These are phyloP conservation scores for Blastobotrys buckinghamii DNA, from an alignment of 1,139 yeast genomes.

Conservation along the genomic window DNA sequence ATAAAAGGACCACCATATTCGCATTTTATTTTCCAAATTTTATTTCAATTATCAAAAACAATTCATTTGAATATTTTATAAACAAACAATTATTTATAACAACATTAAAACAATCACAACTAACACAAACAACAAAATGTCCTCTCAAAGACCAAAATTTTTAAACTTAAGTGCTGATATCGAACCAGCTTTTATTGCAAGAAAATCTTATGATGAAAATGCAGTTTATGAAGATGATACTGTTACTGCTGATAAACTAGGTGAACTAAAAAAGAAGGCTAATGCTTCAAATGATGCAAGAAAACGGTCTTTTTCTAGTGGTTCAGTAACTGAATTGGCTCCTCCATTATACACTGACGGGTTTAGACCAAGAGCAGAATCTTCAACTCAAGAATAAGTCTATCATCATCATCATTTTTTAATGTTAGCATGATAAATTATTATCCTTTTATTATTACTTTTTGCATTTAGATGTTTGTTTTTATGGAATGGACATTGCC, in stretches of 20 bases:
- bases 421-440: no score
- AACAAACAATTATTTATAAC: not conserved
- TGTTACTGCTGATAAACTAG: slow-evolving; percentile 4
- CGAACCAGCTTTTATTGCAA: slow-evolving; percentile 18
- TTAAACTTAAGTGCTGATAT: slow-evolving; percentile 20
- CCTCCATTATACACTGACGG: slow-evolving; percentile 22
- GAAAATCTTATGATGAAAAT: slow-evolving; percentile 7
- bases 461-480: no score
- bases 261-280: not conserved
- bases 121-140: slow-evolving; percentile 6
- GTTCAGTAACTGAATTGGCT: slow-evolving; percentile 17
- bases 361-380: slow-evolving; percentile 20
- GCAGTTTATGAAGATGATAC: slow-evolving; percentile 19
- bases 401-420: no score
- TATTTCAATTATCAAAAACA: slow-evolving; percentile 3
- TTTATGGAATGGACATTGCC: no score
- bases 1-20: not conserved
- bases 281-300: slow-evolving; percentile 1
- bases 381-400: slow-evolving; percentile 1
- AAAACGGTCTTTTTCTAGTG: slow-evolving; percentile 19
- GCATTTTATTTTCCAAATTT: not conserved
- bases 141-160: slow-evolving; percentile 13
- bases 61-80: not conserved
- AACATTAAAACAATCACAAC: no score
- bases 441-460: no score